Evolutionary conservation across 1,139 yeast genomes (phyloP).

Genomic region (Komagataea norvegica): DNA sequence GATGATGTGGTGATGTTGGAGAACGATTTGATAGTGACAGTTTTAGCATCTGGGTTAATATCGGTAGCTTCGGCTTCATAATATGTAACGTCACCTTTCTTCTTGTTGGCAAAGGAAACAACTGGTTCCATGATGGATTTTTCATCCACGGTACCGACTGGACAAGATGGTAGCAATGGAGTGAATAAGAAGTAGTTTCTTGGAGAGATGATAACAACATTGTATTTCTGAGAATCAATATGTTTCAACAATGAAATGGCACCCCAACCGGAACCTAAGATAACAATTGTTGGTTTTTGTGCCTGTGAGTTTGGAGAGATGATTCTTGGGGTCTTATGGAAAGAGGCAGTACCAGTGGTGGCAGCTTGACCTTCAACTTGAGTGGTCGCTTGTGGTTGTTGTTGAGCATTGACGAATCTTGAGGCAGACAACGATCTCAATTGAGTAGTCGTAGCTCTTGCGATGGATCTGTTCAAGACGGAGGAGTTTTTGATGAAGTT

Average conservation of each 20-base stretch:
- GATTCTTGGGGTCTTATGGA: constrained; percentile 34
- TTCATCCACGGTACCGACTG: constrained; percentile 90
- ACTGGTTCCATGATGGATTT: constrained; percentile 91
- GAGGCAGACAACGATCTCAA: constrained; percentile 9
- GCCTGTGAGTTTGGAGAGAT: constrained; percentile 27
- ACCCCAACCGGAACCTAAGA: constrained; percentile 96
- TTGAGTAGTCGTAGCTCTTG: constrained; percentile 9
- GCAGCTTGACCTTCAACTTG: constrained; percentile 4
- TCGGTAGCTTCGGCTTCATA: constrained; percentile 91
- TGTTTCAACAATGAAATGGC: constrained; percentile 78
- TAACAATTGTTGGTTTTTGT: constrained; percentile 45
- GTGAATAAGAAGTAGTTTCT: constrained; percentile 93
- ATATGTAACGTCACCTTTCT: constrained; percentile 78
- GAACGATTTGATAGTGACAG: constrained; percentile 49
- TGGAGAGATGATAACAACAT: constrained; percentile 87
- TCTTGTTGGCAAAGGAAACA: constrained; percentile 68
- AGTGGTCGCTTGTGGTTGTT: constrained; percentile 8
- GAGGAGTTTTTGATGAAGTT: constrained; percentile 6
- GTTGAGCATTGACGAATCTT: constrained; percentile 10
- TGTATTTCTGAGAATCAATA: constrained; percentile 82
- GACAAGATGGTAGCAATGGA: constrained; percentile 87
- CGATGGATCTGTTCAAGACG: constrained; percentile 7
- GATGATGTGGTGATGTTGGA: constrained; percentile 34
- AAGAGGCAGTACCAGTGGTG: constrained; percentile 35
- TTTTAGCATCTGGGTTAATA: constrained; percentile 68